phyloP scores from a whole-genome alignment of 352 stramenopile genomes.

The Phytophthora syringae region DNA sequence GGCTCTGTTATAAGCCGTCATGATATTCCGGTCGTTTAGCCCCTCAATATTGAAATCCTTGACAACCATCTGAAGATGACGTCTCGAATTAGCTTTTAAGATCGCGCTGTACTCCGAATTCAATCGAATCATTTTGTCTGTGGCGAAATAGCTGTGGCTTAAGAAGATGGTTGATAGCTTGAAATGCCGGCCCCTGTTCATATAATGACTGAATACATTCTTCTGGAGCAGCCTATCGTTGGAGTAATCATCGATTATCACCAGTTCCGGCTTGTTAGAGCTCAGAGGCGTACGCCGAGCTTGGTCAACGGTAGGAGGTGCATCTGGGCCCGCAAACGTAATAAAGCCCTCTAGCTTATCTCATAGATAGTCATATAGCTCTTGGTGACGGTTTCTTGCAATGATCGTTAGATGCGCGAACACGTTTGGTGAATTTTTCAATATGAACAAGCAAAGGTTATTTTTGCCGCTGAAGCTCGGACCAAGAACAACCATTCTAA shows the following conservation, averaged over 20 bases:
- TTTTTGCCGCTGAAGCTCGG: conserved; percentile 21
- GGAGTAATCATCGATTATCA: conserved; percentile 41
- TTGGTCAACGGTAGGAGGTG: conserved; percentile 34
- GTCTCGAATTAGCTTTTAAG: conserved; percentile 39
- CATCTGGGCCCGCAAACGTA: conserved; percentile 24
- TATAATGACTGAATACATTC: conserved; percentile 40
- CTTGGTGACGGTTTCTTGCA: conserved; percentile 20
- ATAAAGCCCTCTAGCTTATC: conserved; percentile 40
- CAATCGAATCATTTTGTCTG: conserved; percentile 45
- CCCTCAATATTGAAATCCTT: too few species aligned
- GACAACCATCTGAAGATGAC: conserved; percentile 40
- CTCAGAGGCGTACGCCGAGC: too few species aligned
- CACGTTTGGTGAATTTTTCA: conserved; percentile 32
- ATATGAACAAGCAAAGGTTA: conserved; percentile 33
- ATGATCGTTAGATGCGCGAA: conserved; percentile 36
- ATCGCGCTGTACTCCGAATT: conserved; percentile 34
- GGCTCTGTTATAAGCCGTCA: too few species aligned
- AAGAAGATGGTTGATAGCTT: too few species aligned
- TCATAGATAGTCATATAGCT: conserved; percentile 34
- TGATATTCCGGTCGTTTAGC: too few species aligned
- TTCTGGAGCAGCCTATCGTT: conserved; percentile 42
- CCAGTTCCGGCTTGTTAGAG: too few species aligned
- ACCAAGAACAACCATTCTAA: conserved; percentile 37
- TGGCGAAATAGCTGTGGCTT: conserved; percentile 51
- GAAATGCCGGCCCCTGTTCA: too few species aligned